These are phyloP conservation scores for Basidiobolus meristosporus DNA, from an alignment of 371 early-diverging fungal genomes.

Conservation along the genomic window DNA sequence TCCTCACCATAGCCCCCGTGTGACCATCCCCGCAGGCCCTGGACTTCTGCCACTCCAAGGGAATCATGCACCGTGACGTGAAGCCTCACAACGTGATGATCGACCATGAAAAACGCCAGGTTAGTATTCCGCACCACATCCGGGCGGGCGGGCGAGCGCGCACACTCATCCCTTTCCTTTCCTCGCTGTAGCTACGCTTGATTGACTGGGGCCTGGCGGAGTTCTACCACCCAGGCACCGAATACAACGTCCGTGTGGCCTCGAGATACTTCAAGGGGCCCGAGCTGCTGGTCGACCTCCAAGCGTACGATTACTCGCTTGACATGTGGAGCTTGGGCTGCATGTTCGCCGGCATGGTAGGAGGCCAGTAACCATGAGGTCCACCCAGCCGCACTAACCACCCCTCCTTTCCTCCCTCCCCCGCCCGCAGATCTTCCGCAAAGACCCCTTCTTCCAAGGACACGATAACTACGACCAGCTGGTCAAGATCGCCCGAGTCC, in stretches of 20 bases:
- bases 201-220: conserved; percentile 99
- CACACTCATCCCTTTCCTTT: conserved; percentile 1
- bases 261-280: conserved; percentile 99
- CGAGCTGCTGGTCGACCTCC: conserved; percentile 95
- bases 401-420: too few relatives aligned
- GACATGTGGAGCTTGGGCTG: conserved; percentile 99
- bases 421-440: conserved; percentile 97
- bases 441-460: conserved; percentile 98
- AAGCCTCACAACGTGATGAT: conserved; percentile 99
- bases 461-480: conserved; percentile 96
- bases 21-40: conserved; percentile 39
- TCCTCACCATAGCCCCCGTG: not conserved
- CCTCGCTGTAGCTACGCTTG: conserved; percentile 45
- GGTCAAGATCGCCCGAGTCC: conserved; percentile 88
- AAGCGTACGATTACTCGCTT: conserved; percentile 95
- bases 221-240: conserved; percentile 94
- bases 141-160: too few relatives aligned
- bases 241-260: conserved; percentile 97
- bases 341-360: conserved; percentile 97
- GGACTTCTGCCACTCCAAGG: conserved; percentile 94
- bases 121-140: too few relatives aligned
- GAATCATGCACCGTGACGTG: conserved; percentile 99
- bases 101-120: conserved; percentile 81
- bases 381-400: too few relatives aligned
- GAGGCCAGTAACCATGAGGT: too few relatives aligned